Evolutionary conservation across 768 basidiomycete species (phyloP), one percentile per base, ranked within the genome.

Genomic region (Kwoniella dejecticola): DNA sequence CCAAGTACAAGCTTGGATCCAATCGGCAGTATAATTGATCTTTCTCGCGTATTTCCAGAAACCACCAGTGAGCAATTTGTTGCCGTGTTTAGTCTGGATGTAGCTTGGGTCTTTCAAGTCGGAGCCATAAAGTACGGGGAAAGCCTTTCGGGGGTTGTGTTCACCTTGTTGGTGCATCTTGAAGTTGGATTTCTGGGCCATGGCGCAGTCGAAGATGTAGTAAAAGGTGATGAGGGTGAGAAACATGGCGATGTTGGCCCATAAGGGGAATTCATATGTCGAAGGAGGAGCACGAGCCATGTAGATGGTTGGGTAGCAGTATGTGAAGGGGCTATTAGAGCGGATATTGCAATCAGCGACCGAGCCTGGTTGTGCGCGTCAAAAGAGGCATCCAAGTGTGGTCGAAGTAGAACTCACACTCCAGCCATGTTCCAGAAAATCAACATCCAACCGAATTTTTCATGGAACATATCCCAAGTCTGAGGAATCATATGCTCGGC

Each of bases 401-500:
- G n/a, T n/a, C n/a, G n/a, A n/a, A n/a, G n/a, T n/a, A n/a, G n/a
- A n/a, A 74, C 74, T 68, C 50, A 79, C 76, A 77, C 71, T 47
- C 78, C 78, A 19, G 76, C 77, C 74, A 77, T 72, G 61, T 77
- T 77, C 94, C 94, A 96, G 82, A 97, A 97, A 75, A 96, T 96
- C 66, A 97, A 88, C 85, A 97, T 88, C 83, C 94, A 97, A 29
- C 94, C 83, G 64, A 81, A 89, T 84, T 99, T 99, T 76, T 99
- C 95, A 71, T 95, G 91, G 82, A 88, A 96, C 91, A 99, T 99
- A 72, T 97, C 96, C 95, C 96, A 98, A 49, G 77, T 79, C 44
- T 79, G 77, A 30, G 77, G 77, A 41, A 79, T 79, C 68, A 79
- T 71, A 26, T 77, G 70, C 60, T 79, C 93, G 41, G 89, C 93